These are phyloP conservation scores for Pestalotiopsis sp. DNA, from an alignment of 2,329 filamentous ascomycete genomes.

Conservation along the genomic window DNA sequence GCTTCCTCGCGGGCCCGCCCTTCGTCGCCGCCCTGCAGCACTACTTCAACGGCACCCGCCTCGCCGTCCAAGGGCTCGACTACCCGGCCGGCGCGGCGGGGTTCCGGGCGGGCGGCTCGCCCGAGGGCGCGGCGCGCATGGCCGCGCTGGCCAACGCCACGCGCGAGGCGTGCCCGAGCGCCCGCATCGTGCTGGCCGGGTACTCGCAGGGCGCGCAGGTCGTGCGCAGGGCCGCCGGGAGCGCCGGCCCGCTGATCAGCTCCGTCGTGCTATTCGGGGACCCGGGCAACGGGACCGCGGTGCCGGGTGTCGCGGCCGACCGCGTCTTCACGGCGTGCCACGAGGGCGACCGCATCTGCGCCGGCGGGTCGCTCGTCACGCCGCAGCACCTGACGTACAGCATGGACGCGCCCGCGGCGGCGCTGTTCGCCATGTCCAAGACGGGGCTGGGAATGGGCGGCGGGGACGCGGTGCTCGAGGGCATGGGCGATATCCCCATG, in stretches of 20 bases:
- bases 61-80: conserved; percentile 29
- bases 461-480: conserved; percentile 24
- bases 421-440: conserved; percentile 26
- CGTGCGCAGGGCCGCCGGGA: conserved; percentile 26
- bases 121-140: conserved; percentile 18
- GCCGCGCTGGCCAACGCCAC: conserved; percentile 21
- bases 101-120: conserved; percentile 27
- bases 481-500: conserved; percentile 20
- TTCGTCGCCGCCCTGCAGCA: conserved; percentile 23
- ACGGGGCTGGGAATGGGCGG: conserved; percentile 27
- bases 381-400: conserved; percentile 29
- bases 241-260: conserved; percentile 4
- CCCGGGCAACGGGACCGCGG: conserved; percentile 22
- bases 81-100: conserved; percentile 25
- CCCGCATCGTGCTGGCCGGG: conserved; percentile 43
- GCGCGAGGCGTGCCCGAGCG: conserved; percentile 37
- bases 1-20: conserved; percentile 26
- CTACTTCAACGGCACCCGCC: conserved; percentile 13
- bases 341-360: conserved; percentile 27
- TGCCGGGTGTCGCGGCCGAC: conserved; percentile 17
- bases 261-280: conserved; percentile 32
- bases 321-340: conserved; percentile 25
- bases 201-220: conserved; percentile 35
- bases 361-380: conserved; percentile 24
- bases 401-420: conserved; percentile 22